Evolutionary conservation across 352 stramenopile genomes (phyloP).

Genomic region (Phytophthora pini): DNA sequence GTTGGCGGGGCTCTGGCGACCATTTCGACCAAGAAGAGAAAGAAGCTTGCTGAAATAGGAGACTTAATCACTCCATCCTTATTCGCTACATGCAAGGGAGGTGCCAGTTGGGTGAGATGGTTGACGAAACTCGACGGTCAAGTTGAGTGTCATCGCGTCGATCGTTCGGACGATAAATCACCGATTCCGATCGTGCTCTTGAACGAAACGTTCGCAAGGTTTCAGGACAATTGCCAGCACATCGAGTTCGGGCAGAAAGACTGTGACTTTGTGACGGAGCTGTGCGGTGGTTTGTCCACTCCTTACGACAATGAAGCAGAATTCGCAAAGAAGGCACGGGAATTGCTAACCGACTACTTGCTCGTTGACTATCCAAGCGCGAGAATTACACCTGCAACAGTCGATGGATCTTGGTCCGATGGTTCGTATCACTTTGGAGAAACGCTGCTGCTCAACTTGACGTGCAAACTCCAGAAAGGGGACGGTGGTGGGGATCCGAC

Average conservation of each 20-base stretch:
- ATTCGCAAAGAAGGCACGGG: constrained; percentile 19
- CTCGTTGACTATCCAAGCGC: constrained; percentile 10
- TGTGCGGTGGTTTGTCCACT: constrained; percentile 24
- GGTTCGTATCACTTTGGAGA: too few species aligned
- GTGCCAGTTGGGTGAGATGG: constrained; percentile 27
- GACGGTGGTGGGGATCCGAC: too few species aligned
- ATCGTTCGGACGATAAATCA: constrained; percentile 10
- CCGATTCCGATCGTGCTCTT: constrained; percentile 33
- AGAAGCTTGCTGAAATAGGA: constrained; percentile 26
- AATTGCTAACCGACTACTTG: constrained; percentile 26
- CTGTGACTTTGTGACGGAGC: constrained; percentile 25
- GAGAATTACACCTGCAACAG: too few species aligned
- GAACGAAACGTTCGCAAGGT: constrained; percentile 28
- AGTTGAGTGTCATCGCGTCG: constrained; percentile 31
- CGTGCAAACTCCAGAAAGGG: too few species aligned
- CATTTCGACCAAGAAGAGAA: constrained; percentile 22
- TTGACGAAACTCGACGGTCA: constrained; percentile 28
- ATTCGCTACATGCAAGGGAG: constrained; percentile 30
- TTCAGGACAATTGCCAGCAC: constrained; percentile 31
- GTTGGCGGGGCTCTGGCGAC: background rate
- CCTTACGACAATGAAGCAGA: constrained; percentile 27
- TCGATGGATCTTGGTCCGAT: too few species aligned
- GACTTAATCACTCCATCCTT: constrained; percentile 33
- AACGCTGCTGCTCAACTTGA: too few species aligned
- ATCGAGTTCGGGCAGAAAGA: constrained; percentile 24